Evolutionary conservation across 2,329 filamentous ascomycete species (phyloP), one percentile per base, ranked within the genome.

Genomic region (Bipolaris zeicola): DNA sequence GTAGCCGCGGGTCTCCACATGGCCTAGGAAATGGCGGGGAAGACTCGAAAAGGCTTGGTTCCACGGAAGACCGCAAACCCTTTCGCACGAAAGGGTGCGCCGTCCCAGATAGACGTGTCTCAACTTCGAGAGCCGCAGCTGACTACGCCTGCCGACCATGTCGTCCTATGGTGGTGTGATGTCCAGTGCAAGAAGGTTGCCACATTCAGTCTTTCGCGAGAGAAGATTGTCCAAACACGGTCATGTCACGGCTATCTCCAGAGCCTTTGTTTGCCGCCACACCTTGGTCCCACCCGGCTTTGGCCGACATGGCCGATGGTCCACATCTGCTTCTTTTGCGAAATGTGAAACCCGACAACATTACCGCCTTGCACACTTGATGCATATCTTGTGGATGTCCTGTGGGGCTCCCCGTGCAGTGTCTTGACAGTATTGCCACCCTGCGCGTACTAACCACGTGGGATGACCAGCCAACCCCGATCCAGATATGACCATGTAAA

Each of bases 51-150:
- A 60, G 55, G 42, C 53, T 54, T 51, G 50, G 50, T 47, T 62
- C 62, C 64, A 55, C 34, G 2, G 41, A 43, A 28, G 64, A 58
- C 61, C 58, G 65, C 62, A 57, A 63, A 33, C 36, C 56, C 55
- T 49, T 65, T 61, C 68, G 68, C 66, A 69, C 61, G 57, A 64
- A 67, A 51, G 66, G 66, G 57, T 58, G 38, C 53, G 37, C 45
- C 44, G 39, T 37, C 54, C 36, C 55, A 52, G 61, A 66, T 60
- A 34, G 48, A 37, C 50, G 22, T 39, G 8, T 43, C 54, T 36
- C 43, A 39, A 24, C 13, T 10, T 31, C 22, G 52, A 37, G 50
- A 64, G 36, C 62, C 57, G 58, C 51, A 52, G 39, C 33, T 16
- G 46, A 51, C 31, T 50, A 24, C 41, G 26, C 36, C n/a, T 10